Percentiles rank a stretch among this genome's conserved stretches.
Evolutionary conservation across 768 basidiomycete species (phyloP).

Genomic region (Russula foetens): DNA sequence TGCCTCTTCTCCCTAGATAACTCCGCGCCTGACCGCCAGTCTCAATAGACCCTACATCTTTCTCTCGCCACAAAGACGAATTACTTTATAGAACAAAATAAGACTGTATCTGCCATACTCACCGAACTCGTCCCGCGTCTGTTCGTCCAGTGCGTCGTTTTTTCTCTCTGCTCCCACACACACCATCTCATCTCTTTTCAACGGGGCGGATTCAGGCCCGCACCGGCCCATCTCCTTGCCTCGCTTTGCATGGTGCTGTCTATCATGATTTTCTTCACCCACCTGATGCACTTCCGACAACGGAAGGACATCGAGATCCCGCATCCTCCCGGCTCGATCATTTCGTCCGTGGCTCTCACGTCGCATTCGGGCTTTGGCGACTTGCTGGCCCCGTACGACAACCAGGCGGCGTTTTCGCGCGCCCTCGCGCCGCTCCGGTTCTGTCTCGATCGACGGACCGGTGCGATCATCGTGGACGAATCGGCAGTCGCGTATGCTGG

Average conservation of each 20-base stretch:
- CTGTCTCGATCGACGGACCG: slow-evolving; percentile 17
- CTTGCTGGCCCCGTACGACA: slow-evolving; percentile 15
- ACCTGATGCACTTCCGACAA: slow-evolving; percentile 32
- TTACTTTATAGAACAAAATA: slow-evolving; percentile 45
- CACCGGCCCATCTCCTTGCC: slow-evolving; percentile 47
- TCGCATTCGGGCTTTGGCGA: slow-evolving; percentile 19
- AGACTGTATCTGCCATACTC: slow-evolving; percentile 32
- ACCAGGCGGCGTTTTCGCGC: neutral
- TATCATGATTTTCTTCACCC: slow-evolving; percentile 38
- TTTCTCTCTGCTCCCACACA: neutral
- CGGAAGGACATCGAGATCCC: slow-evolving; percentile 14
- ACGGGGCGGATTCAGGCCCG: slow-evolving; percentile 30
- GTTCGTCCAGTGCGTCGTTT: slow-evolving; percentile 47
- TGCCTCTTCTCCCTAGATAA: neutral
- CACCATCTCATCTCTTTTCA: neutral
- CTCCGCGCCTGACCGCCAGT: neutral
- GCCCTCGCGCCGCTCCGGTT: slow-evolving; percentile 16
- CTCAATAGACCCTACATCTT: slow-evolving; percentile 46
- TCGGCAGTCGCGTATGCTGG: neutral
- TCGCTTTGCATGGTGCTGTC: slow-evolving; percentile 41
- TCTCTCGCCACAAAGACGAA: slow-evolving; percentile 46
- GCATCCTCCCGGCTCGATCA: slow-evolving; percentile 13
- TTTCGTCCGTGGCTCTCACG: slow-evolving; percentile 7
- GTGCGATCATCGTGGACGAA: slow-evolving; percentile 19
- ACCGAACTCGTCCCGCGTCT: slow-evolving; percentile 41